Base-by-base conservation (phyloP, 208 protist species). In the Borovskyia barvae region DNA sequence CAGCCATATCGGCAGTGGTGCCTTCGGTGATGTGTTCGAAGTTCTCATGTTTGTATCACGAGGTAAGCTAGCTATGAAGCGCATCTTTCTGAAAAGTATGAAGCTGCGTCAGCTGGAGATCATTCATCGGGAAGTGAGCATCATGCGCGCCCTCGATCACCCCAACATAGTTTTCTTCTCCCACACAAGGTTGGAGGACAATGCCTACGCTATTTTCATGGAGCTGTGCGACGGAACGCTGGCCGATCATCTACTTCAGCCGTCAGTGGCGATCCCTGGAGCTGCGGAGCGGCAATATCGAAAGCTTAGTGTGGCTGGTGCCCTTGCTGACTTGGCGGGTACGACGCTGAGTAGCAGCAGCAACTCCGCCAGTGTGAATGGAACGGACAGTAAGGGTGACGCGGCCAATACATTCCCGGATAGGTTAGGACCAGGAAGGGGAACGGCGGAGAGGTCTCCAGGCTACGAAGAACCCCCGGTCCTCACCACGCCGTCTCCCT, bases 21-120 rank as follows among this genome's bases (percentile, higher is more conserved):
- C 71, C 45, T 90, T 87, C 54, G 87, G 82, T 3, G 84, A 92
- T 57, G 87, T 94, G 14, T 87, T 80, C 55, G 80, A 92, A 58
- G 82, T 94, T 0, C 42, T 82, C 11, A 67, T 92, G 53, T 80
- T 74, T 49, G 80, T 70, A 25, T 88, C 79, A 8, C 61, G 66
- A 7, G 87, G 87, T n/a, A 75, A 66, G 3, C 70, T 94, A 19
- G 87, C 87, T 28, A 88, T 91, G 80, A 94, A 94, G 74, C 73
- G 82, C 24, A 69, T 94, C 20, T 82, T 87, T 53, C 50, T 92
- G 9, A 81, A 78, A 46, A 77, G 62, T 29, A 75, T 73, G 60
- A 77, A 77, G 48, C 46, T 84, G 17, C 53, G 66, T 5, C 37
- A 73, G 40, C 59, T 93, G 8, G 80, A 93, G 52, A 59, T 82